Evolutionary conservation across 805 yeast species (phyloP).

Genomic region (Novakomyces olei): DNA sequence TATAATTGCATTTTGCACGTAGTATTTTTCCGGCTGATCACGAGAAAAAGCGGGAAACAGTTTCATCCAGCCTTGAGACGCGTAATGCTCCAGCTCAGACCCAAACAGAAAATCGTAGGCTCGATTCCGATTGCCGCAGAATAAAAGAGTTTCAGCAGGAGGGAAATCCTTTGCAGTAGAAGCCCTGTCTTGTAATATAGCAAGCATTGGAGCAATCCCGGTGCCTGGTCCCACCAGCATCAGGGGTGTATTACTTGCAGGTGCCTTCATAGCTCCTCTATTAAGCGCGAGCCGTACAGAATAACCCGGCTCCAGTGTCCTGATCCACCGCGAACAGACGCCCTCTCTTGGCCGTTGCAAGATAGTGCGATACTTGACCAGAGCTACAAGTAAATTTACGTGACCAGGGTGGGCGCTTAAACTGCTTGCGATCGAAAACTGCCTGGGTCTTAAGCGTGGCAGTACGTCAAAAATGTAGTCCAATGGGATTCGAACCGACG

Average conservation of each 20-base stretch:
- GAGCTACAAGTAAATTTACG: conserved; percentile 55
- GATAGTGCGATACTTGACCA: conserved; percentile 71
- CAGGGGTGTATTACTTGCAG: conserved; percentile 26
- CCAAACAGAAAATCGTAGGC: conserved; percentile 49
- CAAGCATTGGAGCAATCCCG: conserved; percentile 83
- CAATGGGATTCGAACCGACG: conserved; percentile 50
- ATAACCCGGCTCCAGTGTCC: conserved; percentile 27
- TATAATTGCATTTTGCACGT: conserved; percentile 60
- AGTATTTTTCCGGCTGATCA: conserved; percentile 26
- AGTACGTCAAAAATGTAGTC: conserved; percentile 54
- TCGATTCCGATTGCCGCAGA: conserved; percentile 51
- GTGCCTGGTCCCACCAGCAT: conserved; percentile 83
- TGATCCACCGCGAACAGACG: conserved; percentile 58
- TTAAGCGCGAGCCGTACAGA: conserved; percentile 25
- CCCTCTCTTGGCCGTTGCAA: conserved; percentile 59
- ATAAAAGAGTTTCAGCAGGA: conserved; percentile 25
- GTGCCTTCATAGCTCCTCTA: conserved; percentile 21
- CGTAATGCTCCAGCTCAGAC: conserved; percentile 22
- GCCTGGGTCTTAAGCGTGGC: conserved; percentile 59
- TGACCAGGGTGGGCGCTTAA: conserved; percentile 15
- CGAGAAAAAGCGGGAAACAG: conserved; percentile 29
- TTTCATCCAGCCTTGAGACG: conserved; percentile 4
- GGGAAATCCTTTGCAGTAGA: conserved; percentile 8
- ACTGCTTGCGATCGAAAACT: conserved; percentile 62
- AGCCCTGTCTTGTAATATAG: conserved; percentile 27